Evolutionary conservation across 148 eudicot species (phyloP).

Genomic region (Rhododendron williamsianum): DNA sequence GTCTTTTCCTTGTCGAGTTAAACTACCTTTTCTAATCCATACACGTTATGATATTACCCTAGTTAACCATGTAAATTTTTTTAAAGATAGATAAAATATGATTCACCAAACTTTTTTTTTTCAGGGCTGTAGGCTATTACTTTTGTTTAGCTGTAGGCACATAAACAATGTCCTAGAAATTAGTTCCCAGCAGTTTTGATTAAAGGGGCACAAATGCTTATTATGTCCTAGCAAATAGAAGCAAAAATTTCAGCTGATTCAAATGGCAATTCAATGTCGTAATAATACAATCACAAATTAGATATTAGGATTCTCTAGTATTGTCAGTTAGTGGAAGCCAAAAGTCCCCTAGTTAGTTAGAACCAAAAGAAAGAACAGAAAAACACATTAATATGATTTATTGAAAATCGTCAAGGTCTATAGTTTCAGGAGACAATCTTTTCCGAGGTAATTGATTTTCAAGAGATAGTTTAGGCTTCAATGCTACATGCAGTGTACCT

Average conservation of each 20-base stretch:
- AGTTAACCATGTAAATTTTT: not conserved
- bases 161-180: not conserved
- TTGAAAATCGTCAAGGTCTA: constrained; percentile 40
- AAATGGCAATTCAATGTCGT: not conserved
- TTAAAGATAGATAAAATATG: not conserved
- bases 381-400: constrained; percentile 6
- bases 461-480: constrained; percentile 37
- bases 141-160: not conserved
- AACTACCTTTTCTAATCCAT: not conserved
- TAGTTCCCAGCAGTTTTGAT: not conserved
- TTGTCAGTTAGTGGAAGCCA: not conserved
- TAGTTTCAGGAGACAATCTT: constrained; percentile 34
- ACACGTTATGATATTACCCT: not conserved
- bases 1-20: not conserved
- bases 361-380: not conserved
- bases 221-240: not conserved
- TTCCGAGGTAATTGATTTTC: constrained; percentile 54
- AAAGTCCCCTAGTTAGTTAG: not conserved
- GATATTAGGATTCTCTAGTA: not conserved
- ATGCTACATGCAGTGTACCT: constrained; percentile 35
- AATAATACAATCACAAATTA: not conserved
- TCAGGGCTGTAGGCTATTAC: not conserved
- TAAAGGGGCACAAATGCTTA: not conserved
- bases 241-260: not conserved
- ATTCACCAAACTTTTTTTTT: not conserved